These are phyloP conservation scores for Arctium lappa DNA, from an alignment of 129 eudicot genomes.

Conservation along the genomic window DNA sequence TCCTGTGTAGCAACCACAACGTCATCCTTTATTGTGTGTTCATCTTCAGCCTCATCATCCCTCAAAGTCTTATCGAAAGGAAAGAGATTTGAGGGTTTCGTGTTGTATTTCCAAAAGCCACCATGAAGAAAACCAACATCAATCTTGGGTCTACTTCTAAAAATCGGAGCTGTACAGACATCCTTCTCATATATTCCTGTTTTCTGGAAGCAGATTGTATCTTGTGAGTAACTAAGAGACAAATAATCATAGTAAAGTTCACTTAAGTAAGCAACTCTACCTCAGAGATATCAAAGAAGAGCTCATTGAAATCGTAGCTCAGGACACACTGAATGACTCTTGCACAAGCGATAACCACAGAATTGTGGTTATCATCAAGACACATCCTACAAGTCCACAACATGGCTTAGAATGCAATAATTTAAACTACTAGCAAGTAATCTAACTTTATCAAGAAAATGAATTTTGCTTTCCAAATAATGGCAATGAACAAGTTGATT, in stretches of 20 bases:
- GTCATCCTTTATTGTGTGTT: constrained; percentile 89
- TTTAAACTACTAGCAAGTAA: neutral
- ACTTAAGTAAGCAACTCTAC: constrained; percentile 33
- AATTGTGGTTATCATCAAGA: constrained; percentile 89
- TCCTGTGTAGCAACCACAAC: constrained; percentile 89
- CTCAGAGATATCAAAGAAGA: constrained; percentile 60
- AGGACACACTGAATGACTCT: constrained; percentile 66
- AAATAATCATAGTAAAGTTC: neutral
- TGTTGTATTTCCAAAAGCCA: constrained; percentile 94
- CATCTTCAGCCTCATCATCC: constrained; percentile 55
- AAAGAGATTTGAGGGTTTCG: constrained; percentile 72
- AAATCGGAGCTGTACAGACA: constrained; percentile 77
- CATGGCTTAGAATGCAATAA: constrained; percentile 4
- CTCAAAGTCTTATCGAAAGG: constrained; percentile 38
- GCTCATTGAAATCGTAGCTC: constrained; percentile 70
- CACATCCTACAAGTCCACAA: constrained; percentile 55
- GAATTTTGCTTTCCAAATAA: neutral
- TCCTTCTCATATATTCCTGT: constrained; percentile 45
- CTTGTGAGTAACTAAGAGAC: constrained; percentile 6
- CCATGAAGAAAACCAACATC: constrained; percentile 81
- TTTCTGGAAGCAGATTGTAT: constrained; percentile 48
- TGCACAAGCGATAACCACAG: constrained; percentile 88
- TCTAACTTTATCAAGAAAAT: neutral
- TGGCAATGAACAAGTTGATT: neutral
- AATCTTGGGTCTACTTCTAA: constrained; percentile 84